These are phyloP conservation scores for Colletotrichum sp. DNA, from an alignment of 2,329 filamentous ascomycete genomes.

Conservation along the genomic window DNA sequence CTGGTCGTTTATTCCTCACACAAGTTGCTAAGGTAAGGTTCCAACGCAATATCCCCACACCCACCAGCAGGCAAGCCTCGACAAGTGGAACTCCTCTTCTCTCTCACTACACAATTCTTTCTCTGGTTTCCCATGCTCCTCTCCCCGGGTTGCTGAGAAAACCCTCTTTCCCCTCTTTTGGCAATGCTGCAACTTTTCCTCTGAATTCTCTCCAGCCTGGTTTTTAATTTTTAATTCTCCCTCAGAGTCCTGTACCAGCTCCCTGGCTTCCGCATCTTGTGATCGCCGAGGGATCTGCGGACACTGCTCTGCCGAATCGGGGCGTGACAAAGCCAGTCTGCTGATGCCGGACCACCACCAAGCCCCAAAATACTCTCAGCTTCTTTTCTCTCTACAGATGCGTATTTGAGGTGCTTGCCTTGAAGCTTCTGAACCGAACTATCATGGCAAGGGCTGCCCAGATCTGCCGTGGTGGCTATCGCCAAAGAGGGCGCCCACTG, in stretches of 20 bases:
- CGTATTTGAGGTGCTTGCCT: not conserved
- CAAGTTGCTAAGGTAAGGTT: not conserved
- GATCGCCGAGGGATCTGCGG: constrained; percentile 5
- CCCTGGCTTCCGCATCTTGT: not conserved
- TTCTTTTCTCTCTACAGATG: not conserved
- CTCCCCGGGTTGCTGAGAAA: not conserved
- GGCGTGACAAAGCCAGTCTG: constrained; percentile 15
- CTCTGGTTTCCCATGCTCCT: not conserved
- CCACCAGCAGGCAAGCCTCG: constrained; percentile 18
- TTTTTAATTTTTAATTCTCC: not conserved
- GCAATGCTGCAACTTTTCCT: not conserved
- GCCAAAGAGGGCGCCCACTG: not conserved
- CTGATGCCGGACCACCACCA: not conserved
- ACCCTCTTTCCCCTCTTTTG: not conserved
- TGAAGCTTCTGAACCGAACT: not conserved
- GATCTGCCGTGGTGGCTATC: not conserved
- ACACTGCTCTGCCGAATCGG: constrained; percentile 7
- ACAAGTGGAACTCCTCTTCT: constrained; percentile 15
- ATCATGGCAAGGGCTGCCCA: not conserved
- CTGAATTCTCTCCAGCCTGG: not conserved
- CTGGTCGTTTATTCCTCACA: constrained; percentile 11
- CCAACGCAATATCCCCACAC: constrained; percentile 20
- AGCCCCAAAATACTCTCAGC: not conserved
- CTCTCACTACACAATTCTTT: constrained; percentile 21
- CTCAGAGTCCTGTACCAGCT: not conserved